Conservation (phyloP, 169 alveolate genomes). For the Plasmodium inui region DNA sequence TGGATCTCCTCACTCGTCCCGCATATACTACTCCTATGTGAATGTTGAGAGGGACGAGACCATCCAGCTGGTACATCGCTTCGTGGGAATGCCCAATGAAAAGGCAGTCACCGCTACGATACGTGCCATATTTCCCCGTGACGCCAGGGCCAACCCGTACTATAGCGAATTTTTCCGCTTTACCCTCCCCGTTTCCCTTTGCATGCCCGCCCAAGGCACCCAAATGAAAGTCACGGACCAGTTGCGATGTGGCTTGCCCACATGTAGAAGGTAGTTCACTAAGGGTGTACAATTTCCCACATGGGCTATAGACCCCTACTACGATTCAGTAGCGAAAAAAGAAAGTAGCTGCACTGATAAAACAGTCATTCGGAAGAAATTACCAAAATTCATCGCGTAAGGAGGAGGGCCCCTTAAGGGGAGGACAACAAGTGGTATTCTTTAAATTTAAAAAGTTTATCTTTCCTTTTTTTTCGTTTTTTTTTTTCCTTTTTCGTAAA, state of each 20-base stretch:
- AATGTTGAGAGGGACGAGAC: not conserved
- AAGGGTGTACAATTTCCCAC: not conserved
- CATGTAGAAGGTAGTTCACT: not conserved
- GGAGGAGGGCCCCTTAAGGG: not conserved
- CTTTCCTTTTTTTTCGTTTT: not conserved
- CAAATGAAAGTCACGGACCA: not conserved
- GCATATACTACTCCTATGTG: not conserved
- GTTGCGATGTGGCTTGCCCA: not conserved
- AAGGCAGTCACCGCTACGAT: not conserved
- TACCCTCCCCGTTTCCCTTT: not conserved
- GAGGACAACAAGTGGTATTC: not conserved
- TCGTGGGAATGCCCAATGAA: too few species aligned
- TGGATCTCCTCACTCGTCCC: not conserved
- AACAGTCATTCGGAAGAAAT: not conserved
- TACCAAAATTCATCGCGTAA: not conserved
- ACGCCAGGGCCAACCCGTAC: not conserved
- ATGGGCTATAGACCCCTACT: not conserved
- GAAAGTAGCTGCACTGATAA: not conserved
- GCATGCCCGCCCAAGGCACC: not conserved
- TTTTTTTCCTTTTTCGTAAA: not conserved
- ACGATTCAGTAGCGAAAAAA: not conserved
- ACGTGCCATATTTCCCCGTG: not conserved
- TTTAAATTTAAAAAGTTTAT: not conserved
- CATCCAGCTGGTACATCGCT: not conserved
- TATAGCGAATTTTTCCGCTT: not conserved